These are phyloP conservation scores for Pilasporangium apinafurcum DNA, from an alignment of 352 stramenopile genomes.

Conservation along the genomic window DNA sequence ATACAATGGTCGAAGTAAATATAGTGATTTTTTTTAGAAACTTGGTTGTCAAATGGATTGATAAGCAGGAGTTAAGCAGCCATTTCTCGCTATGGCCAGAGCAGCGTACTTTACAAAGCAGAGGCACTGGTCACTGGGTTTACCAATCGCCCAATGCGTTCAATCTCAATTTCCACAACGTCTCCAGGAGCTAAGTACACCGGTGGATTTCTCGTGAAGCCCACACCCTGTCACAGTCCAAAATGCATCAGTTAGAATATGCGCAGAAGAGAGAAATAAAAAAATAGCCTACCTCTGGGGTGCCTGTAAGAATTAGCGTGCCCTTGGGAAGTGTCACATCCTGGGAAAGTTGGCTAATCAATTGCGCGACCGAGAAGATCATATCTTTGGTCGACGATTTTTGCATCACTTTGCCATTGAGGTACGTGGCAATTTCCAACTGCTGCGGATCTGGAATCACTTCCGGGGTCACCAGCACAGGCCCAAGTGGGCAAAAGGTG, in stretches of 20 bases:
- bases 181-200: conserved; percentile 85
- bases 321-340: conserved; percentile 84
- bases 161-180: conserved; percentile 88
- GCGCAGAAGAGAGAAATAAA: neutral
- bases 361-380: conserved; percentile 85
- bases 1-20: no score
- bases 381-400: conserved; percentile 87
- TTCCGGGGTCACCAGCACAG: conserved; percentile 73
- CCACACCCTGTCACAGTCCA: conserved; percentile 52
- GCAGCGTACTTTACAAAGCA: conserved; percentile 55
- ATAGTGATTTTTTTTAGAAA: no score
- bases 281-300: conserved; percentile 58
- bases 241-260: neutral
- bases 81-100: no score
- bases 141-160: conserved; percentile 83
- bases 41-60: no score
- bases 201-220: conserved; percentile 81
- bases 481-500: conserved; percentile 87
- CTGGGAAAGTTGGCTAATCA: conserved; percentile 88
- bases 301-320: conserved; percentile 88
- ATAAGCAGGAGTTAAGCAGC: no score
- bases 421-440: conserved; percentile 64
- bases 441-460: conserved; percentile 70
- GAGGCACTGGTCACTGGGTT: conserved; percentile 78
- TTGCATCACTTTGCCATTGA: conserved; percentile 85